Evolutionary conservation across 176 grass and related monocot species (phyloP).

Genomic region (Aegilops bicornis): DNA sequence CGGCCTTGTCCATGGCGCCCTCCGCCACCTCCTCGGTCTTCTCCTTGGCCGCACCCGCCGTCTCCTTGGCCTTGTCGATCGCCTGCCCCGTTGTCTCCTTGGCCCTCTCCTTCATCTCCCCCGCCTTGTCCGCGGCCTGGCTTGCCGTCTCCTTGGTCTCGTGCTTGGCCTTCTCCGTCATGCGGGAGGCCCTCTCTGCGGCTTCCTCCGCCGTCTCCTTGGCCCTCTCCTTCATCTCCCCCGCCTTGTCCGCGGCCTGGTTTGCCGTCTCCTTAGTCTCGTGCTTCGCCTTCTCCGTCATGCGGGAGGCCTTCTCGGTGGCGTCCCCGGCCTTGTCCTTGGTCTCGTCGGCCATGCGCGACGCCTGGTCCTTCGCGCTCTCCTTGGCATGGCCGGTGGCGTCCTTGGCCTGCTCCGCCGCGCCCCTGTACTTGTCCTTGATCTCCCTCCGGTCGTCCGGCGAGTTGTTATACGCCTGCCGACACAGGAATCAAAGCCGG

Average conservation of each 20-base stretch:
- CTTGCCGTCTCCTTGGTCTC: slow-evolving; percentile 30
- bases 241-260: slow-evolving; percentile 3
- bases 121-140: slow-evolving; percentile 30
- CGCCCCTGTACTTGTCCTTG: slow-evolving; percentile 41
- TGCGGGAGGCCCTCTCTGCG: slow-evolving; percentile 29
- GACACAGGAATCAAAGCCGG: not conserved
- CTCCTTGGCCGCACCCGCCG: slow-evolving; percentile 32
- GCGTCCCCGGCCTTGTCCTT: slow-evolving; percentile 21
- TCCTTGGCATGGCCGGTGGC: slow-evolving; percentile 38
- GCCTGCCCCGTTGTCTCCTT: slow-evolving; percentile 34
- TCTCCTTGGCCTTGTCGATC: not conserved
- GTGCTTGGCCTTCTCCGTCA: slow-evolving; percentile 36
- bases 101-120: slow-evolving; percentile 24
- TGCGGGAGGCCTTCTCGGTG: slow-evolving; percentile 31
- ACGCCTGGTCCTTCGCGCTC: slow-evolving; percentile 30
- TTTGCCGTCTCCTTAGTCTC: slow-evolving; percentile 5
- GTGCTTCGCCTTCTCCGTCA: slow-evolving; percentile 32
- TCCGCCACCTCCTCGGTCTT: slow-evolving; percentile 5
- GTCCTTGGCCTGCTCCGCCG: slow-evolving; percentile 44
- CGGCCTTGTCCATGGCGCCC: slow-evolving; percentile 23
- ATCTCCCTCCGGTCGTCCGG: slow-evolving; percentile 45
- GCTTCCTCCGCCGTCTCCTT: slow-evolving; percentile 9
- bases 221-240: not conserved
- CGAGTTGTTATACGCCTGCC: slow-evolving; percentile 43
- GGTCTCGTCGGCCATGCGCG: slow-evolving; percentile 29